Percentiles rank a stretch among this genome's conserved stretches.
Evolutionary conservation across 2,329 filamentous ascomycete species (phyloP).

Genomic region (Calonectria montana): DNA sequence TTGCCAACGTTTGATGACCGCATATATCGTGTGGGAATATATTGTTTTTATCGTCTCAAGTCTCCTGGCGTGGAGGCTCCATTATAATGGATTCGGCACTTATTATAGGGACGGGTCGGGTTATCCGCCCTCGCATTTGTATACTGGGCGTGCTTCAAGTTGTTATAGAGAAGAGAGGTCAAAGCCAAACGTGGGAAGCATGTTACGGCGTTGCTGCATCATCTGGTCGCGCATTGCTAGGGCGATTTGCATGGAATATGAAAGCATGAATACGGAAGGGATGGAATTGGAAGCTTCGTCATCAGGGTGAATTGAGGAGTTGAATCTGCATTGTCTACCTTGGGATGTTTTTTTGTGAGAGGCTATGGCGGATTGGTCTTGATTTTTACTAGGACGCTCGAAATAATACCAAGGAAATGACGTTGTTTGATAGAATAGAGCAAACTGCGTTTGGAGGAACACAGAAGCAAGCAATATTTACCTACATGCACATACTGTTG

Average conservation of each 20-base stretch:
- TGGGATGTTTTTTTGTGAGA: conserved; percentile 31
- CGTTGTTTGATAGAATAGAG: conserved; percentile 36
- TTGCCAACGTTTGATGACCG: conserved; percentile 2
- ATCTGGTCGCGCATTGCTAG: conserved; percentile 42
- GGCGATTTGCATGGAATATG: conserved; percentile 45
- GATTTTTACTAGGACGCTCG: conserved; percentile 33
- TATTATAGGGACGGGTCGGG: conserved; percentile 37
- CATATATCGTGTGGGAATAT: conserved; percentile 21
- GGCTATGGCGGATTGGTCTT: conserved; percentile 31
- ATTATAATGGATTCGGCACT: conserved; percentile 35
- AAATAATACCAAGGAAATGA: conserved; percentile 35
- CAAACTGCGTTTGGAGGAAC: conserved; percentile 25
- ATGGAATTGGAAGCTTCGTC: conserved; percentile 36
- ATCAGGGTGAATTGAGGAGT: conserved; percentile 37
- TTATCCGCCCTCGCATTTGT: conserved; percentile 44
- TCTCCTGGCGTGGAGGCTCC: conserved; percentile 14
- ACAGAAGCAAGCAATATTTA: conserved; percentile 13
- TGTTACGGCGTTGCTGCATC: conserved; percentile 51
- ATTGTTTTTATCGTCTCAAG: conserved; percentile 29
- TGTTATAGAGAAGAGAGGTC: conserved; percentile 49
- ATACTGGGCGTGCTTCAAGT: conserved; percentile 44
- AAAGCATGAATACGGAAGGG: conserved; percentile 40
- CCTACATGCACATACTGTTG: background rate
- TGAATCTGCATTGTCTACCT: conserved; percentile 39
- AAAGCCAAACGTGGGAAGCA: conserved; percentile 47